Evolutionary conservation across 2,329 filamentous ascomycete genomes (phyloP).

Genomic region (Rutstroemia sydowiana): DNA sequence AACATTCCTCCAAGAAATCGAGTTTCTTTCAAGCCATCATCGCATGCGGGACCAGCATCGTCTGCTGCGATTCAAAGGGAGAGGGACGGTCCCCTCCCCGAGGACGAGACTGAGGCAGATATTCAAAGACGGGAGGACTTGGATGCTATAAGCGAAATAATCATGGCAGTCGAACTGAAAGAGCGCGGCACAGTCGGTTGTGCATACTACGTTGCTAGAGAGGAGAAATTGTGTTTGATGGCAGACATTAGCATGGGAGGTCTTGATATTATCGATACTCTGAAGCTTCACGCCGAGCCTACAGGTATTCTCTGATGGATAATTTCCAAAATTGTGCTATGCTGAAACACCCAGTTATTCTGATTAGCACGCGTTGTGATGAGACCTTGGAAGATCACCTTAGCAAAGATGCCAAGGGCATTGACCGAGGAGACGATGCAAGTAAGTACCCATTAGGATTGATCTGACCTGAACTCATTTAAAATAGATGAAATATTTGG

Average conservation of each 20-base stretch:
- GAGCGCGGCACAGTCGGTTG: slow-evolving; percentile 70
- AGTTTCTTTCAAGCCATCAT: slow-evolving; percentile 14
- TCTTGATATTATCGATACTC: slow-evolving; percentile 59
- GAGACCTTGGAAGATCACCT: slow-evolving; percentile 29
- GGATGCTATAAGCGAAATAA: slow-evolving; percentile 55
- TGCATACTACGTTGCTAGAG: slow-evolving; percentile 67
- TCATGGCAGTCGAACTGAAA: slow-evolving; percentile 74
- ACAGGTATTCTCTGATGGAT: slow-evolving; percentile 29
- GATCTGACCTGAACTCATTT: not conserved
- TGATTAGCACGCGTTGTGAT: slow-evolving; percentile 36
- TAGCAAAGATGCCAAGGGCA: slow-evolving; percentile 24
- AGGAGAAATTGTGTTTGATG: slow-evolving; percentile 66
- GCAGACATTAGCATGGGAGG: slow-evolving; percentile 66
- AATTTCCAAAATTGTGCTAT: not conserved
- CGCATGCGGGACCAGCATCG: slow-evolving; percentile 6
- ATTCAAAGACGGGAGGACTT: slow-evolving; percentile 33
- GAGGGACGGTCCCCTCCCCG: slow-evolving; percentile 9
- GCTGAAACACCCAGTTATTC: slow-evolving; percentile 31
- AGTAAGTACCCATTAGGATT: slow-evolving; percentile 15
- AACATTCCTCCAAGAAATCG: slow-evolving; percentile 14
- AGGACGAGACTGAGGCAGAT: slow-evolving; percentile 27
- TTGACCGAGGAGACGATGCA: slow-evolving; percentile 19
- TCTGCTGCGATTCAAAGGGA: slow-evolving; percentile 6
- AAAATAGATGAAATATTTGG: slow-evolving; percentile 33
- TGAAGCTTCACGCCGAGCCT: slow-evolving; percentile 47